Evolutionary conservation across 129 eudicot genomes (phyloP).

Genomic region (Lonicera japonica): DNA sequence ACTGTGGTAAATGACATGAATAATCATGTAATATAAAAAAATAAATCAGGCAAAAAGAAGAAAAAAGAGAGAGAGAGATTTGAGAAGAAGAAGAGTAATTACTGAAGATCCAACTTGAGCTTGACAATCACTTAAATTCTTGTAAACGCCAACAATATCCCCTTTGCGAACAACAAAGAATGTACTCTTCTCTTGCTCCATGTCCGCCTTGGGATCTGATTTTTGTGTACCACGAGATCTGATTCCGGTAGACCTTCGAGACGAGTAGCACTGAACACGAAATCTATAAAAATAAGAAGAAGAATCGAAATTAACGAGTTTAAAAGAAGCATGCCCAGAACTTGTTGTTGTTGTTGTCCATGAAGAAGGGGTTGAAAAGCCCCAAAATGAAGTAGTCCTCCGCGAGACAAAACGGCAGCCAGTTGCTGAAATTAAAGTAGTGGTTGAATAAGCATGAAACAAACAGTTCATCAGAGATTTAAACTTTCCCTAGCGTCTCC

Average conservation of each 20-base stretch:
- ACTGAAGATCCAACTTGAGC: conserved; percentile 93
- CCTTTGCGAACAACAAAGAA: conserved; percentile 89
- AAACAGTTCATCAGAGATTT: conserved; percentile 60
- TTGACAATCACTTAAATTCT: conserved; percentile 72
- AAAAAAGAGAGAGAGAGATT: too few relatives aligned
- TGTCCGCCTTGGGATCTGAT: conserved; percentile 19
- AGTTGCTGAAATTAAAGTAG: conserved; percentile 45
- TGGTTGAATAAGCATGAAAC: conserved; percentile 51
- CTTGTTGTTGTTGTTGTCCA: conserved; percentile 33
- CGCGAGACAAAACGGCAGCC: conserved; percentile 25
- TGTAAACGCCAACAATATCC: conserved; percentile 87
- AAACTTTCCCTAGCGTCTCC: conserved; percentile 14
- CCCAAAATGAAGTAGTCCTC: conserved; percentile 36
- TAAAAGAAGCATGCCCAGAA: conserved; percentile 23
- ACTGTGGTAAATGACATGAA: too few relatives aligned
- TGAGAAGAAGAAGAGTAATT: conserved; percentile 5
- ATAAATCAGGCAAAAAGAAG: too few relatives aligned
- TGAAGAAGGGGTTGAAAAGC: conserved; percentile 19
- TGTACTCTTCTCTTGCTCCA: conserved; percentile 71
- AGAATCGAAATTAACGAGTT: conserved; percentile 24
- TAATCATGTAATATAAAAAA: too few relatives aligned
- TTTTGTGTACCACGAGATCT: conserved; percentile 34
- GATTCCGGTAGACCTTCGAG: conserved; percentile 26
- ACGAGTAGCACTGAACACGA: conserved; percentile 43
- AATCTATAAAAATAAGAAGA: conserved; percentile 32